Conservation (phyloP, 2,329 filamentous ascomycete species). For the Rhynchosporium graminicola region DNA sequence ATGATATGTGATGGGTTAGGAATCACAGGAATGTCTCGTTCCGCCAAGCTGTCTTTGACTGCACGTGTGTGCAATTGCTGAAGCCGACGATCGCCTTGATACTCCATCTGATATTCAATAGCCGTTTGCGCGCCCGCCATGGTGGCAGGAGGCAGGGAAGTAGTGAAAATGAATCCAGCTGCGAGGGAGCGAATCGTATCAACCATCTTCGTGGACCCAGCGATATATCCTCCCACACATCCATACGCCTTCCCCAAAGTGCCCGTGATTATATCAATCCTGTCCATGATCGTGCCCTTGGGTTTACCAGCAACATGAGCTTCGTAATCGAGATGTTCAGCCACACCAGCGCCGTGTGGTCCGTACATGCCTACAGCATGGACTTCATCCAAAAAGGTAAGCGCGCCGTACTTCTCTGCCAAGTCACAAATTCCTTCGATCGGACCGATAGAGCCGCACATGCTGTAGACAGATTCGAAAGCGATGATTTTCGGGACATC, state of each 20-base stretch:
- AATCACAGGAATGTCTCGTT: conserved; percentile 89
- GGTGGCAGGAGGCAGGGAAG: conserved; percentile 89
- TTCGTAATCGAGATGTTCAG: conserved; percentile 95
- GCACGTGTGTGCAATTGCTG: conserved; percentile 96
- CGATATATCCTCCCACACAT: conserved; percentile 97
- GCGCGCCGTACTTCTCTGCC: conserved; percentile 94
- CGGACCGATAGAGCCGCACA: conserved; percentile 96
- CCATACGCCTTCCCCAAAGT: conserved; percentile 98
- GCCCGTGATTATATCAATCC: conserved; percentile 95
- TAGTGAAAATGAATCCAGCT: conserved; percentile 98
- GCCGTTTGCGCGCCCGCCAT: conserved; percentile 93
- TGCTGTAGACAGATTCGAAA: conserved; percentile 98
- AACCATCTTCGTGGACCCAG: conserved; percentile 80
- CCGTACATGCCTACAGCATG: conserved; percentile 99
- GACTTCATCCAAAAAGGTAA: conserved; percentile 98
- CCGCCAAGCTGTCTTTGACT: conserved; percentile 81
- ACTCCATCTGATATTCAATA: conserved; percentile 89
- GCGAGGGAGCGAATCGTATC: conserved; percentile 93
- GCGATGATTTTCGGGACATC: conserved; percentile 96
- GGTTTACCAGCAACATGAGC: conserved; percentile 75
- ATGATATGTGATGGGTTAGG: conserved; percentile 97
- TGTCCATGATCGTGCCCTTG: conserved; percentile 86
- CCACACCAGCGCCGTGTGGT: conserved; percentile 90
- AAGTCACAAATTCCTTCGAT: conserved; percentile 96
- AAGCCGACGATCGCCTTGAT: conserved; percentile 82